Evolutionary conservation across 352 stramenopile species (phyloP), one percentile per base, ranked within the genome.

Genomic region (Phytophthora europaea): DNA sequence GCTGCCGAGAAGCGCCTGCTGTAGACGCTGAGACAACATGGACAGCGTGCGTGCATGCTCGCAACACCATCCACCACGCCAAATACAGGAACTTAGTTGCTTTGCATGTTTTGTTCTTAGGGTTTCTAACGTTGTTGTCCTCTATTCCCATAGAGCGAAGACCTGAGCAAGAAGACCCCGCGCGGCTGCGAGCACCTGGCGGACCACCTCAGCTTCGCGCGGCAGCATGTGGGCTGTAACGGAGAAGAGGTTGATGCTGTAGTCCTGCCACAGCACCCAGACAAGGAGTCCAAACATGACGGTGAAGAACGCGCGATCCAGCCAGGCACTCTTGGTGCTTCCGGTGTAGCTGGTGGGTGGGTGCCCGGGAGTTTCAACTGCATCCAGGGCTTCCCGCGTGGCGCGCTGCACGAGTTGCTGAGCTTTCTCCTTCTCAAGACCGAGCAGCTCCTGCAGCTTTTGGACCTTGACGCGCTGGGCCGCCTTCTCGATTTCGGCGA

Each of bases 1-100:
- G 87, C 87, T 16, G 89, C 89, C 8, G 89, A 96, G 71, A 84
- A 93, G 67, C 85, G 89, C n/a, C 73, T 95, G 57, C 73, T 95
- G 50, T 92, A 89, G 79, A 73, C 26, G 22, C 50, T 43, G 10
- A 34, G 23, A 31, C 50, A 18, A 69, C 56, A 53, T n/a, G 50
- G 65, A 22, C n/a, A 51, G 63, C 15, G 47, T 50, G 33, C n/a
- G 50, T 50, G 53, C 45, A 51, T 64, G 26, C 47, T n/a, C 23
- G 40, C 28, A 73, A 43, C 54, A 20, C 23, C 48, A 72, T 67
- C 51, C 51, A 65, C 63, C 73, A 64, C 31, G 50, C 68, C 18
- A 26, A 81, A 81, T 83, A 78, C 59, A 80, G 54, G 16, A 56
- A 67, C 54, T 75, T 72, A 62, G 22, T 64, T 64, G 65, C 9